Percentiles rank a stretch among this genome's conserved stretches.
Conservation (phyloP, 257 asterid genomes). For the Petunia axillaris region DNA sequence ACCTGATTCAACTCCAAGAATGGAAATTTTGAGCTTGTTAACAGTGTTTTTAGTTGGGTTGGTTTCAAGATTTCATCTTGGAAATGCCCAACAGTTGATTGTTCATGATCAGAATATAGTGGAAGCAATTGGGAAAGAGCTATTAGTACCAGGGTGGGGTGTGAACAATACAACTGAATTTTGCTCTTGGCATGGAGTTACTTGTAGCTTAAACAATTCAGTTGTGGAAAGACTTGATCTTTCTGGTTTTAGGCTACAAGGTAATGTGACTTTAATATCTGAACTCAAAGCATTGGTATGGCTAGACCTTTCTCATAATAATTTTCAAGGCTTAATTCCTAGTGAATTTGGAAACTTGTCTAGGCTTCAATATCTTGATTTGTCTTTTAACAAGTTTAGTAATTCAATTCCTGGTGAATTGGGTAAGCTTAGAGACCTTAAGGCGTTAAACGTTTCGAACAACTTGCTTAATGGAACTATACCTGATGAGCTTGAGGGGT, state of each 20-base stretch:
- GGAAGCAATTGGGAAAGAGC: conserved; percentile 61
- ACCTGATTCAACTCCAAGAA: conserved; percentile 15
- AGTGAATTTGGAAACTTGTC: conserved; percentile 60
- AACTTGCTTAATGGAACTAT: conserved; percentile 61
- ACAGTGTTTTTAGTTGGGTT: conserved; percentile 20
- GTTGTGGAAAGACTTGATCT: conserved; percentile 79
- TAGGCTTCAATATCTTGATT: conserved; percentile 86
- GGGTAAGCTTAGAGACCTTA: conserved; percentile 56
- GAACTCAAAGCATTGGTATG: conserved; percentile 72
- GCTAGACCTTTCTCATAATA: conserved; percentile 88
- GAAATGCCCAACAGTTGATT: background rate
- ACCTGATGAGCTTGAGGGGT: conserved; percentile 66
- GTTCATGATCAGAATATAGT: conserved; percentile 52
- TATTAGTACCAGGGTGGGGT: conserved; percentile 68
- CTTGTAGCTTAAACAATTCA: conserved; percentile 68
- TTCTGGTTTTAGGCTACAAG: conserved; percentile 68
- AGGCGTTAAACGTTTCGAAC: conserved; percentile 68
- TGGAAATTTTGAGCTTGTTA: conserved; percentile 11
- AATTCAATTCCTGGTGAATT: conserved; percentile 69
- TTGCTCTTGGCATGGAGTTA: conserved; percentile 82
- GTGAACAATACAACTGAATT: conserved; percentile 48
- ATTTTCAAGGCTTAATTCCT: conserved; percentile 74
- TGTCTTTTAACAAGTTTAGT: conserved; percentile 71
- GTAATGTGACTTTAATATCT: conserved; percentile 75
- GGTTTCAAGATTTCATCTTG: conserved; percentile 23